Percentiles rank a stretch among this genome's conserved stretches.
These are phyloP conservation scores for Neurospora discreta DNA, from an alignment of 495 filamentous ascomycete species.

Conservation along the genomic window DNA sequence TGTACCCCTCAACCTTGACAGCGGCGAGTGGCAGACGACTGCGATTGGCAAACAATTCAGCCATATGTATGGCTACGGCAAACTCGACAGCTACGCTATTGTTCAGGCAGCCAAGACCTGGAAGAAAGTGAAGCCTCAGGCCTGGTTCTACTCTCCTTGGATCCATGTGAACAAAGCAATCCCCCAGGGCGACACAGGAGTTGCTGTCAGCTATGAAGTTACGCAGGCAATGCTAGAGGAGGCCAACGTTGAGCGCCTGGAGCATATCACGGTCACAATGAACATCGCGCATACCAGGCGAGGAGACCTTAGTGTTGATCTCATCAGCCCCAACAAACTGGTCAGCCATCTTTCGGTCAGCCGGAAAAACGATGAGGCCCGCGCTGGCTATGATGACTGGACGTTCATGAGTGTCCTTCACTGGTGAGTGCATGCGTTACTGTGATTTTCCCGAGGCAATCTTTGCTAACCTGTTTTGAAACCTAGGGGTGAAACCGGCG, in stretches of 20 bases:
- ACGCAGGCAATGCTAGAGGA: conserved; percentile 61
- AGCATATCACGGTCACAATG: conserved; percentile 97
- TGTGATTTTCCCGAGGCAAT: background rate
- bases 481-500: conserved; percentile 73
- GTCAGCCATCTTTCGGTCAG: conserved; percentile 73
- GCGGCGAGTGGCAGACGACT: conserved; percentile 66
- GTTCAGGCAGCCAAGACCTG: conserved; percentile 80
- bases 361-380: conserved; percentile 50
- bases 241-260: conserved; percentile 75
- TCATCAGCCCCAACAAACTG: conserved; percentile 73
- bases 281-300: conserved; percentile 78
- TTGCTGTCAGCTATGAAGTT: conserved; percentile 67
- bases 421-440: conserved; percentile 49
- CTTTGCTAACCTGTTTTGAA: conserved; percentile 8
- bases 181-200: conserved; percentile 73
- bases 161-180: conserved; percentile 76
- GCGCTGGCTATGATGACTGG: conserved; percentile 83
- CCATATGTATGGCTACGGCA: conserved; percentile 91
- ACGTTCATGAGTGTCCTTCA: conserved; percentile 98
- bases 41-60: conserved; percentile 76
- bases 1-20: conserved; percentile 64
- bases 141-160: conserved; percentile 91
- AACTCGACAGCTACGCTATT: conserved; percentile 76
- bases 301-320: conserved; percentile 86
- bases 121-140: conserved; percentile 89